phyloP scores from a whole-genome alignment of 2,329 filamentous ascomycete species.

The Samsoniella hepiali region DNA sequence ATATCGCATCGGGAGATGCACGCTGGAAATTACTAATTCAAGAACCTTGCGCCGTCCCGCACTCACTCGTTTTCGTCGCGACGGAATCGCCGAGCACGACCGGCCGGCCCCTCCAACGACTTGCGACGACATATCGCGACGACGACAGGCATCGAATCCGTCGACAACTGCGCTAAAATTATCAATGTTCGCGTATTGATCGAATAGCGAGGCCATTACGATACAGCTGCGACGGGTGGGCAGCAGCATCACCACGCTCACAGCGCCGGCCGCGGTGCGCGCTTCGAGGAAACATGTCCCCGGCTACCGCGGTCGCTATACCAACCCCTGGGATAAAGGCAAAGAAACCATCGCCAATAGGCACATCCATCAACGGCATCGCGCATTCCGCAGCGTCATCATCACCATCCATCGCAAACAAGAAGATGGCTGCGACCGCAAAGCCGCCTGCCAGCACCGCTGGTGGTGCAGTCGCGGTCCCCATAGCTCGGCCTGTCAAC shows the following conservation, averaged over 20 bases:
- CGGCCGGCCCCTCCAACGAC: slow-evolving; percentile 10
- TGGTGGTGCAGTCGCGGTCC: slow-evolving; percentile 38
- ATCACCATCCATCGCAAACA: slow-evolving; percentile 54
- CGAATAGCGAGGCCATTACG: background rate
- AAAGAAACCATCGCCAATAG: slow-evolving; percentile 64
- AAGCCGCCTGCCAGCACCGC: slow-evolving; percentile 38
- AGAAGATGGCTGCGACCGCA: slow-evolving; percentile 48
- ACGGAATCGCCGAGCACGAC: slow-evolving; percentile 9
- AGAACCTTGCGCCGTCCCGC: background rate
- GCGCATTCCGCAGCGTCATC: slow-evolving; percentile 57
- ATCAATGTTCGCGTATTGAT: slow-evolving; percentile 18
- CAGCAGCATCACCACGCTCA: slow-evolving; percentile 1
- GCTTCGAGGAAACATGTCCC: slow-evolving; percentile 47
- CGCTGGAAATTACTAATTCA: background rate
- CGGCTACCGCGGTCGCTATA: slow-evolving; percentile 48
- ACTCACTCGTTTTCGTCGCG: slow-evolving; percentile 10
- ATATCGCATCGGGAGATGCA: slow-evolving; percentile 6
- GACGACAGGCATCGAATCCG: slow-evolving; percentile 9
- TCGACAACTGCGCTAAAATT: background rate
- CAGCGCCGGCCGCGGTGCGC: slow-evolving; percentile 21
- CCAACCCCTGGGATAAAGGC: slow-evolving; percentile 53
- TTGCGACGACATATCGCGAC: slow-evolving; percentile 14
- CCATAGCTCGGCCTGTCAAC: slow-evolving; percentile 49
- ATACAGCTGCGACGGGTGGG: slow-evolving; percentile 19
- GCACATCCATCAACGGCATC: slow-evolving; percentile 63